Percentiles rank a stretch among this genome's conserved stretches.
phyloP scores from a whole-genome alignment of 352 stramenopile species.

The Hyaloperonospora brassicae region DNA sequence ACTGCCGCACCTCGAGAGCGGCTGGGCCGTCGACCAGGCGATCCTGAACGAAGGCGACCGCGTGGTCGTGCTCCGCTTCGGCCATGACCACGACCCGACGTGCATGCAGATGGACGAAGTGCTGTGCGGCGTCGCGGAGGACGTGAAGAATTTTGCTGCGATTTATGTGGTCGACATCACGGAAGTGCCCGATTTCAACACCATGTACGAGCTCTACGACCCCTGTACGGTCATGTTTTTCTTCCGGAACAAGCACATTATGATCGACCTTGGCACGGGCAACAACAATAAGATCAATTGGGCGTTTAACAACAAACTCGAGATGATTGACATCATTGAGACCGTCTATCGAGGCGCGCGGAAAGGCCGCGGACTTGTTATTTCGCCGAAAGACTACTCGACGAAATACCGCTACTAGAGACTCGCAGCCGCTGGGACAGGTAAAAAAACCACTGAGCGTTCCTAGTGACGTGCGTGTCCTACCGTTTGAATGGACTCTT shows the following conservation, averaged over 20 bases:
- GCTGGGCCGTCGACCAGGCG: conserved; percentile 98
- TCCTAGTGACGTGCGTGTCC: no score
- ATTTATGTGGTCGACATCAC: conserved; percentile 95
- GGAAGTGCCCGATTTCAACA: conserved; percentile 98
- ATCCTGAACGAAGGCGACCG: conserved; percentile 97
- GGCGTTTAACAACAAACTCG: conserved; percentile 94
- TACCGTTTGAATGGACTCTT: no score
- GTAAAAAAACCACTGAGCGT: not conserved
- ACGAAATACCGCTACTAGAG: conserved; percentile 97
- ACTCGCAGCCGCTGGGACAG: not conserved
- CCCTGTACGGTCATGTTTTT: conserved; percentile 99
- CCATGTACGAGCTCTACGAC: conserved; percentile 99
- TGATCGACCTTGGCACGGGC: conserved; percentile 99
- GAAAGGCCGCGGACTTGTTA: conserved; percentile 96
- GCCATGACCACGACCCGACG: conserved; percentile 94
- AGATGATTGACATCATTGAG: conserved; percentile 99
- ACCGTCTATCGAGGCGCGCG: conserved; percentile 96
- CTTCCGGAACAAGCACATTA: conserved; percentile 99
- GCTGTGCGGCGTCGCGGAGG: conserved; percentile 92
- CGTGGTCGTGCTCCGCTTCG: conserved; percentile 98
- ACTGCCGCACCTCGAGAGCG: conserved; percentile 93
- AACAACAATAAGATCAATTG: conserved; percentile 99
- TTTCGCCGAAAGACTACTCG: conserved; percentile 99
- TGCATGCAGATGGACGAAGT: conserved; percentile 99
- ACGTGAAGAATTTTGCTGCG: conserved; percentile 99